These are phyloP conservation scores for Amoeboradix gromovi DNA, from an alignment of 371 early-diverging fungal genomes.

Conservation along the genomic window DNA sequence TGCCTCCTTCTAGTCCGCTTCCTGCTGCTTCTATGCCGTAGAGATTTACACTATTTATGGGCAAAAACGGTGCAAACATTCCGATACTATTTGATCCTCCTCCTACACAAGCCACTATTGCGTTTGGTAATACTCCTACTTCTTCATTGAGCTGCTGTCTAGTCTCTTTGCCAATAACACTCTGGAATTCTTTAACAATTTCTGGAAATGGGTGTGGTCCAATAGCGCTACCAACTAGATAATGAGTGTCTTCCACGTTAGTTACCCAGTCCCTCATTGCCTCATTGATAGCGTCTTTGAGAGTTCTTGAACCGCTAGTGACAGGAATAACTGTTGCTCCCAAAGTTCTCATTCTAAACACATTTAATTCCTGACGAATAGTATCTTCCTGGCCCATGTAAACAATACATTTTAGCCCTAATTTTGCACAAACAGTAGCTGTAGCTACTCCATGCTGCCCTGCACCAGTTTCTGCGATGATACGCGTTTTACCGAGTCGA, in stretches of 20 bases:
- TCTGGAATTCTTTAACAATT: constrained; percentile 85
- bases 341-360: constrained; percentile 73
- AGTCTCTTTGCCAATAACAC: constrained; percentile 60
- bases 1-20: constrained; percentile 38
- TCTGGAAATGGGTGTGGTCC: constrained; percentile 74
- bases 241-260: constrained; percentile 69
- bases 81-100: constrained; percentile 86
- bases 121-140: constrained; percentile 57
- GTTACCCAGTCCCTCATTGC: constrained; percentile 95
- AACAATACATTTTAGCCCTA: constrained; percentile 70
- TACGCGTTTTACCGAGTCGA: constrained; percentile 74
- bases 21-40: constrained; percentile 83
- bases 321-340: constrained; percentile 78
- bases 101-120: constrained; percentile 79
- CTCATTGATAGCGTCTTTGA: constrained; percentile 92
- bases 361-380: constrained; percentile 70
- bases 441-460: constrained; percentile 95
- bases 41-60: constrained; percentile 44
- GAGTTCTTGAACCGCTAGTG: constrained; percentile 36
- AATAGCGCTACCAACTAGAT: constrained; percentile 81
- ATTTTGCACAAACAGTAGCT: constrained; percentile 87
- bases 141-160: constrained; percentile 45
- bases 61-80: constrained; percentile 73
- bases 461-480: constrained; percentile 92
- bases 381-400: constrained; percentile 93